Conservation (phyloP, 345 rosid species). For the Brassica carinata region DNA sequence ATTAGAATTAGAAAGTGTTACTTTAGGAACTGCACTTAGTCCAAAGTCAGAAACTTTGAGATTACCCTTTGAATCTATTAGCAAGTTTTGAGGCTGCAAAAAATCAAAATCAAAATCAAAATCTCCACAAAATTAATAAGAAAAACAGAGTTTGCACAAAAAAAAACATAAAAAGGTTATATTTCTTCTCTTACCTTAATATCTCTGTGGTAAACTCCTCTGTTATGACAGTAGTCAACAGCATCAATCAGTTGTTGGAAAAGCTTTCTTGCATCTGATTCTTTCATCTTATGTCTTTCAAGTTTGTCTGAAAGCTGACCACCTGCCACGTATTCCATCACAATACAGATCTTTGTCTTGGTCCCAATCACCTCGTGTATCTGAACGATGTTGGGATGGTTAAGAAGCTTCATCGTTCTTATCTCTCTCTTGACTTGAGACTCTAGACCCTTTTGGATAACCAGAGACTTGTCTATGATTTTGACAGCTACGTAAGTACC, state of each 20-base stretch:
- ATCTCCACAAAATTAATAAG: not conserved
- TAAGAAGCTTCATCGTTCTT: constrained; percentile 80
- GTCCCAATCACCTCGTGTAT: constrained; percentile 93
- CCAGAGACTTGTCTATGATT: constrained; percentile 74
- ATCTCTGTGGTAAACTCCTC: constrained; percentile 92
- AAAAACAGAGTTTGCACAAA: not conserved
- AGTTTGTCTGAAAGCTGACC: constrained; percentile 85
- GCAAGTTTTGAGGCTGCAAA: constrained; percentile 85
- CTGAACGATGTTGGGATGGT: constrained; percentile 76
- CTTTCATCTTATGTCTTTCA: constrained; percentile 64
- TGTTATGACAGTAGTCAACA: constrained; percentile 77
- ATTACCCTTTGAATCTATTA: constrained; percentile 68
- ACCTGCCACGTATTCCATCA: constrained; percentile 84
- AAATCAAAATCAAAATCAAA: constrained; percentile 6
- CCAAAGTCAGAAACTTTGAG: constrained; percentile 92
- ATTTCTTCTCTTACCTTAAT: constrained; percentile 56
- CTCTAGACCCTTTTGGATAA: constrained; percentile 70
- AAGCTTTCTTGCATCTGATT: constrained; percentile 72
- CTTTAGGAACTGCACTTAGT: constrained; percentile 73
- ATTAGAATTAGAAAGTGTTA: constrained; percentile 28
- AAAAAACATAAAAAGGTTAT: not conserved
- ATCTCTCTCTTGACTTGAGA: constrained; percentile 84
- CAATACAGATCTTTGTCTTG: constrained; percentile 81
- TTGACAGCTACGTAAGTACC: constrained; percentile 70
- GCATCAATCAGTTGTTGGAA: constrained; percentile 91